Conservation (phyloP, 139 green algal species). For the Picochlorum sp. region DNA sequence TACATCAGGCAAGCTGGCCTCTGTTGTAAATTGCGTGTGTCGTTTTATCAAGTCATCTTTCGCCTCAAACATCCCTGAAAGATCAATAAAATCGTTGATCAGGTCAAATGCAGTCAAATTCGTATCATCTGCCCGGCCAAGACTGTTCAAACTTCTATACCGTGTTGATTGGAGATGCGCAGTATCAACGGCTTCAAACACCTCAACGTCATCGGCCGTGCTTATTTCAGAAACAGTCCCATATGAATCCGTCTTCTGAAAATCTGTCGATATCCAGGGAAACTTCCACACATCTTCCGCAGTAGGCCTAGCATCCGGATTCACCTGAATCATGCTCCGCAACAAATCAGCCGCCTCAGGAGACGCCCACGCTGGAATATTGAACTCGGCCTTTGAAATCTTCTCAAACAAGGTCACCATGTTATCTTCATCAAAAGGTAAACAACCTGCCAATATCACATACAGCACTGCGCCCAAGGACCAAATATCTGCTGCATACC, state of each 20-base stretch:
- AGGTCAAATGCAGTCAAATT: constrained; percentile 44
- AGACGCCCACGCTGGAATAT: constrained; percentile 31
- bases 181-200: not conserved
- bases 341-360: constrained; percentile 19
- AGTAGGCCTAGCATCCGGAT: constrained; percentile 14
- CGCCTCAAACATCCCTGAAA: constrained; percentile 39
- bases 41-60: constrained; percentile 29
- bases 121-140: not conserved
- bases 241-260: not conserved
- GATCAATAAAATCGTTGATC: constrained; percentile 38
- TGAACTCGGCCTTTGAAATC: constrained; percentile 33
- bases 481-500: constrained; percentile 49
- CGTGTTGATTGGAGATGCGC: not conserved
- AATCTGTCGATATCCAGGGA: constrained; percentile 23
- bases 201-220: not conserved
- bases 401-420: constrained; percentile 29
- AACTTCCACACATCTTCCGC: constrained; percentile 28
- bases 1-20: constrained; percentile 2
- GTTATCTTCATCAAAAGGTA: constrained; percentile 50
- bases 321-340: constrained; percentile 22
- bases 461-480: constrained; percentile 48
- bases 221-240: not conserved
- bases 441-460: constrained; percentile 33
- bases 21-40: constrained; percentile 37
- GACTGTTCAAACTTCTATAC: not conserved